Conservation (phyloP, 441 rosid genomes). For the Populus hybrid region DNA sequence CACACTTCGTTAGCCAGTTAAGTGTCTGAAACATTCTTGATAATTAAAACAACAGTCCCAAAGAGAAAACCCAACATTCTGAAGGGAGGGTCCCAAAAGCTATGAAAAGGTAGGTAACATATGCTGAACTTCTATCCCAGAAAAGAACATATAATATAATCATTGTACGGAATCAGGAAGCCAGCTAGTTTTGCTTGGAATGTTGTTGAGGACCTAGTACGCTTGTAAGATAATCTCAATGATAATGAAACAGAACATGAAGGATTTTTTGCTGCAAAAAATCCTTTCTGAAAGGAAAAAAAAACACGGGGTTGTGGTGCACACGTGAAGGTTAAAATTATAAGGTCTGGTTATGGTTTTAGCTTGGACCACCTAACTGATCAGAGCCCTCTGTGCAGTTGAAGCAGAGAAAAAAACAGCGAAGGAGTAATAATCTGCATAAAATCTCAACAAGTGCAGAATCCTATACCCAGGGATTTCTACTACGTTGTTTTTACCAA, state of each 20-base stretch:
- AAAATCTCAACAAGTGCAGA: constrained; percentile 20
- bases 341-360: constrained; percentile 6
- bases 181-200: constrained; percentile 44
- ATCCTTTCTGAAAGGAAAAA: constrained; percentile 10
- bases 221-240: constrained; percentile 11
- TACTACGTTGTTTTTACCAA: not conserved
- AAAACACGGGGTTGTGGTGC: constrained; percentile 25
- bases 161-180: constrained; percentile 36
- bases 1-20: not conserved
- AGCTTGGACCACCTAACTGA: constrained; percentile 11
- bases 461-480: not conserved
- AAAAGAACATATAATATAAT: constrained; percentile 8
- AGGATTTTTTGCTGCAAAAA: constrained; percentile 10
- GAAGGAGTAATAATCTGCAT: constrained; percentile 8
- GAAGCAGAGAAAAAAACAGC: constrained; percentile 5
- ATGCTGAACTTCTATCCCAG: constrained; percentile 28
- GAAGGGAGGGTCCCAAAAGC: constrained; percentile 26
- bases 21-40: not conserved
- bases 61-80: constrained; percentile 18
- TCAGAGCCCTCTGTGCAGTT: constrained; percentile 5
- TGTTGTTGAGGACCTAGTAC: constrained; percentile 31
- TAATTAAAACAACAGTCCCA: not conserved
- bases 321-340: constrained; percentile 28
- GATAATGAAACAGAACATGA: constrained; percentile 14
- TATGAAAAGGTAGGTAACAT: constrained; percentile 16